Evolutionary conservation across 805 yeast genomes (phyloP).

Genomic region (Cyberlindnera mycetangii): DNA sequence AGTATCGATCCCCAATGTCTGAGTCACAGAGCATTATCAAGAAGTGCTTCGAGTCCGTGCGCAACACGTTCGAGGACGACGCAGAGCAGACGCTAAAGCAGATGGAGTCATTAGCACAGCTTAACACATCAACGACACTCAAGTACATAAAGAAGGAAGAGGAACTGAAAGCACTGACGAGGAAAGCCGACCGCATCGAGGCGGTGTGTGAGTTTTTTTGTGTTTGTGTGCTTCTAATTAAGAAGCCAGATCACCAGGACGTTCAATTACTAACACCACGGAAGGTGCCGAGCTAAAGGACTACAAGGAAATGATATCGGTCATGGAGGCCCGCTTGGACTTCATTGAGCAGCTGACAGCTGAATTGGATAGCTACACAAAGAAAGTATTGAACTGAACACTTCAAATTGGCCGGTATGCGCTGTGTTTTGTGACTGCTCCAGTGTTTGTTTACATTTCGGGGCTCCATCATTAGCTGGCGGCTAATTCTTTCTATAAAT

Average conservation of each 20-base stretch:
- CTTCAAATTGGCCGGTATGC: no score
- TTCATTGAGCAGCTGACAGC: slow-evolving; percentile 19
- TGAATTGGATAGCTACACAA: slow-evolving; percentile 20
- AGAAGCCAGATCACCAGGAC: not conserved
- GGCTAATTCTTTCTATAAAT: slow-evolving; percentile 14
- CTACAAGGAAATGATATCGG: slow-evolving; percentile 9
- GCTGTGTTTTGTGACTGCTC: not conserved
- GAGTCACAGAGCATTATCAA: slow-evolving; percentile 19
- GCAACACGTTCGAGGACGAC: slow-evolving; percentile 35
- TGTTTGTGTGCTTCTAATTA: no score
- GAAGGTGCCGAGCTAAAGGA: slow-evolving; percentile 30
- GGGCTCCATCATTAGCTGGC: slow-evolving; percentile 6
- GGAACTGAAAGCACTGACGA: slow-evolving; percentile 32
- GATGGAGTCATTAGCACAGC: slow-evolving; percentile 47
- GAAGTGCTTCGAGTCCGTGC: slow-evolving; percentile 32
- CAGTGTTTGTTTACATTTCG: slow-evolving; percentile 13
- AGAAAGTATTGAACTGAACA: slow-evolving; percentile 1
- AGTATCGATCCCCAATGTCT: slow-evolving; percentile 11
- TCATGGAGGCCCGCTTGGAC: slow-evolving; percentile 17
- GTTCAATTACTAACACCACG: slow-evolving; percentile 4
- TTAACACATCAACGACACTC: slow-evolving; percentile 57
- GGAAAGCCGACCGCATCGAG: slow-evolving; percentile 21
- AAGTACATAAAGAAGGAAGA: slow-evolving; percentile 47
- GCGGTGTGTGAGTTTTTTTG: slow-evolving; percentile 18
- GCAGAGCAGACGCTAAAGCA: slow-evolving; percentile 37